Conservation (phyloP, 257 asterid genomes). For the Hygrophila difformis region DNA sequence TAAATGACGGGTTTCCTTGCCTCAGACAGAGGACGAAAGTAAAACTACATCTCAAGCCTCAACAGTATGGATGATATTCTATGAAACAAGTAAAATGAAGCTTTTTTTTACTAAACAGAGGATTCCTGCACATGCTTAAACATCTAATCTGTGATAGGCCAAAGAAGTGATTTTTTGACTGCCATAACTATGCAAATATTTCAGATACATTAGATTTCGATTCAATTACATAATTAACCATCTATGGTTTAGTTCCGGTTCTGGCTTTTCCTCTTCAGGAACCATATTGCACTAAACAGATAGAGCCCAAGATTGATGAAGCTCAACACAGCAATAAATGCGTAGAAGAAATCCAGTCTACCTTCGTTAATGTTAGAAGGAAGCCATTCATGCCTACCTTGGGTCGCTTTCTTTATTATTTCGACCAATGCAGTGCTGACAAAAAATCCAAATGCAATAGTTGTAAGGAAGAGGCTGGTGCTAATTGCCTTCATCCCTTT, state of each 20-base stretch:
- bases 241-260: background rate
- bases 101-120: no score
- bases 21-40: no score
- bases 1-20: no score
- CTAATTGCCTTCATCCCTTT: constrained; percentile 24
- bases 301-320: constrained; percentile 15
- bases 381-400: constrained; percentile 17
- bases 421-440: constrained; percentile 10
- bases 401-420: constrained; percentile 7
- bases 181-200: no score
- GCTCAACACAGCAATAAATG: constrained; percentile 10
- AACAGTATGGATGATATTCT: no score
- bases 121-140: no score
- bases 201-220: no score
- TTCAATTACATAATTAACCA: no score
- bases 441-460: constrained; percentile 18
- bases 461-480: constrained; percentile 22
- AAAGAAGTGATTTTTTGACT: no score
- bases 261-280: constrained; percentile 10
- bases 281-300: constrained; percentile 14
- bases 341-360: constrained; percentile 17
- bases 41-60: no score
- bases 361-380: constrained; percentile 17
- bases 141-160: no score
- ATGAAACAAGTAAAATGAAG: no score